Conservation (phyloP, 2,329 filamentous ascomycete species). For the Ploettnerulaceae sp. region DNA sequence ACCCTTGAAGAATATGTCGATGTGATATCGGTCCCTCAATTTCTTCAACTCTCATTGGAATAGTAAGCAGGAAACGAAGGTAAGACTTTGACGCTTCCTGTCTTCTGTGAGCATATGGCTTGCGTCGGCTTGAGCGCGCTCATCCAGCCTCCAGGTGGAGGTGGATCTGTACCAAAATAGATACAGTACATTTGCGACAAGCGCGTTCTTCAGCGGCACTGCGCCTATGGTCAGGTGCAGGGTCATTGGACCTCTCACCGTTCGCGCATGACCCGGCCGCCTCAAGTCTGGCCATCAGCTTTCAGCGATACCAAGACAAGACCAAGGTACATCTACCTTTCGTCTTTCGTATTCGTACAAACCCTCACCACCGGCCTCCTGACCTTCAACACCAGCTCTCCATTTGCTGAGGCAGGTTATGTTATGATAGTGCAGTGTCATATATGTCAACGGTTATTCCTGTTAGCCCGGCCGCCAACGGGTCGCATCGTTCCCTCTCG, state of each 20-base stretch:
- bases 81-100: not conserved
- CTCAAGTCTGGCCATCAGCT: constrained; percentile 21
- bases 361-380: constrained; percentile 12
- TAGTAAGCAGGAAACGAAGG: too few relatives aligned
- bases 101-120: constrained; percentile 2
- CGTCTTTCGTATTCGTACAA: too few relatives aligned
- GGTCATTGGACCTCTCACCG: constrained; percentile 22
- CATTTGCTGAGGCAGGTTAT: constrained; percentile 12
- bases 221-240: constrained; percentile 16
- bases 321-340: too few relatives aligned
- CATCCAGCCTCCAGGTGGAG: not conserved
- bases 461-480: constrained; percentile 17
- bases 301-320: constrained; percentile 27
- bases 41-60: too few relatives aligned
- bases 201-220: constrained; percentile 16
- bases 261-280: constrained; percentile 13
- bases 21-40: too few relatives aligned
- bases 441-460: too few relatives aligned
- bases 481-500: constrained; percentile 21
- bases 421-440: too few relatives aligned
- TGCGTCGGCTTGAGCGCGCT: constrained; percentile 16
- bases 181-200: constrained; percentile 1
- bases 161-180: not conserved
- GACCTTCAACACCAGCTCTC: constrained; percentile 10
- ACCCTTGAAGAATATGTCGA: too few relatives aligned